Conservation (phyloP, 805 yeast genomes). For the Kuraishia borneana region DNA sequence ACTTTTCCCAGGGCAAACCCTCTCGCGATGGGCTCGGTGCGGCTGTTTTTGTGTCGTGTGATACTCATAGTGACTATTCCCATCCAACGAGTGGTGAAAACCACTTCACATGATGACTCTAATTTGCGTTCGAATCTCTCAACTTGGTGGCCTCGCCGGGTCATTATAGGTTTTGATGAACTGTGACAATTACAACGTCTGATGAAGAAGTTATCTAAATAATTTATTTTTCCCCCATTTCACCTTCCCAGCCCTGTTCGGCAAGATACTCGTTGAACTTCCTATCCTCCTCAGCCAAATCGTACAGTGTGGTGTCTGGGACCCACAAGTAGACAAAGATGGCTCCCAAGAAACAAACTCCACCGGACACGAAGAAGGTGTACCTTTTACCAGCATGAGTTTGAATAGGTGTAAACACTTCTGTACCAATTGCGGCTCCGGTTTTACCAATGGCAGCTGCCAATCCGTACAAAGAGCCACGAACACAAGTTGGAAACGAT, state of each 20-base stretch:
- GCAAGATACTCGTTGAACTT: slow-evolving; percentile 32
- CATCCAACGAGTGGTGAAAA: too few relatives aligned
- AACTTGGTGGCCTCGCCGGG: slow-evolving; percentile 1
- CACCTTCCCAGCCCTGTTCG: slow-evolving; percentile 36
- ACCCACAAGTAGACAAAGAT: slow-evolving; percentile 24
- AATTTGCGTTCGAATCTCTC: slow-evolving; percentile 1
- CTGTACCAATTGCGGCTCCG: slow-evolving; percentile 40
- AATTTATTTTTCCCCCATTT: neutral
- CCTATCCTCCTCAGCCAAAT: slow-evolving; percentile 34
- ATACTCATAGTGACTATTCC: too few relatives aligned
- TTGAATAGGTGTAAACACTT: slow-evolving; percentile 34
- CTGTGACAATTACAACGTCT: neutral
- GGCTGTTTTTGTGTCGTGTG: too few relatives aligned
- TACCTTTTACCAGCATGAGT: slow-evolving; percentile 27
- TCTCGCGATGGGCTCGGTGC: too few relatives aligned
- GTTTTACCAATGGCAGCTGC: slow-evolving; percentile 41
- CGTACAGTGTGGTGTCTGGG: slow-evolving; percentile 33
- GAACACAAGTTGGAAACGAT: slow-evolving; percentile 35
- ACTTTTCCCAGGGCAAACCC: too few relatives aligned
- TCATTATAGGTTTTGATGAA: neutral
- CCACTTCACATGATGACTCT: neutral
- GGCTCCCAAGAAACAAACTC: slow-evolving; percentile 17
- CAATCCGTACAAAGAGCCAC: slow-evolving; percentile 36
- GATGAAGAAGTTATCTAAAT: neutral
- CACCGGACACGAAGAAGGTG: slow-evolving; percentile 38